Evolutionary conservation across 768 basidiomycete genomes (phyloP).

Genomic region (Boletus sp.): DNA sequence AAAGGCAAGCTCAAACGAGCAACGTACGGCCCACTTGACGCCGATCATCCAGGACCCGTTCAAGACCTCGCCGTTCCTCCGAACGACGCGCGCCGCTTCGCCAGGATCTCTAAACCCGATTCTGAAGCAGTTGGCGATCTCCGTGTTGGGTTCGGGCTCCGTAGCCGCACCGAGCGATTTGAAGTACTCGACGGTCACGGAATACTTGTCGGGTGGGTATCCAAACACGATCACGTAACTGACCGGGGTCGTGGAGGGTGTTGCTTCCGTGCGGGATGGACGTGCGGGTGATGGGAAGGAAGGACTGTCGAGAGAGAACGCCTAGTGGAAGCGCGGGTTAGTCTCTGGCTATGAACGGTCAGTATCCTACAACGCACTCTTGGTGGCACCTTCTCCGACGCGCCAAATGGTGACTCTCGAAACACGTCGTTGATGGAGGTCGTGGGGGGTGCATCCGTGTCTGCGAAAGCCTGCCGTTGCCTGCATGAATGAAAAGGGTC

Average conservation of each 20-base stretch:
- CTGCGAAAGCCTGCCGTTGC: conserved; percentile 60
- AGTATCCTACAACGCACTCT: conserved; percentile 15
- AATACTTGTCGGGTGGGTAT: conserved; percentile 81
- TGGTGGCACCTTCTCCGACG: conserved; percentile 23
- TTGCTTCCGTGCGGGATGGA: conserved; percentile 24
- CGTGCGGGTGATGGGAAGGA: conserved; percentile 14
- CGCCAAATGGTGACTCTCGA: conserved; percentile 42
- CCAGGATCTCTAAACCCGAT: conserved; percentile 71
- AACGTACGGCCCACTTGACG: conserved; percentile 79
- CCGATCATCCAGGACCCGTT: conserved; percentile 81
- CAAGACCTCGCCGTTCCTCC: conserved; percentile 81
- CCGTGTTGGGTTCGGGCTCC: conserved; percentile 62
- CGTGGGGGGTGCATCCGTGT: conserved; percentile 81
- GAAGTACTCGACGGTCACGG: conserved; percentile 70
- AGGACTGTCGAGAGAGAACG: conserved; percentile 23
- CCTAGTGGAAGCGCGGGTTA: conserved; percentile 1
- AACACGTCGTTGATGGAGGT: conserved; percentile 75
- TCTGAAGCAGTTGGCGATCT: conserved; percentile 78
- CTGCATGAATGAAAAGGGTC: conserved; percentile 29
- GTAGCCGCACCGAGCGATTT: conserved; percentile 69
- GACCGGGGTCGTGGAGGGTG: conserved; percentile 39
- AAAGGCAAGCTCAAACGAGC: not conserved
- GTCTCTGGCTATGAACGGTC: not conserved
- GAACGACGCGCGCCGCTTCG: conserved; percentile 75
- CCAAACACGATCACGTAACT: conserved; percentile 80